These are phyloP conservation scores for Penstemon newberryi DNA, from an alignment of 257 asterid species.

Conservation along the genomic window DNA sequence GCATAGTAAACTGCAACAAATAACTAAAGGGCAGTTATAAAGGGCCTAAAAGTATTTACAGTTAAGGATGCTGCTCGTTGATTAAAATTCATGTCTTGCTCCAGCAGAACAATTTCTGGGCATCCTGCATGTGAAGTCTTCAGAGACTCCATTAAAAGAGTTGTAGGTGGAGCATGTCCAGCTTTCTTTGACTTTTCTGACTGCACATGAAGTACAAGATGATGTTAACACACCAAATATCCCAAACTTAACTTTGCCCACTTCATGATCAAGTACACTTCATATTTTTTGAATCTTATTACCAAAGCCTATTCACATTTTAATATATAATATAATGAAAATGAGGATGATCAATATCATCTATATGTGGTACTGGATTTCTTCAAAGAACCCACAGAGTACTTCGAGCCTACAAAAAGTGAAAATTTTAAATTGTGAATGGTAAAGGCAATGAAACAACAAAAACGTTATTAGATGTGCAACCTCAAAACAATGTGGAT, in stretches of 20 bases:
- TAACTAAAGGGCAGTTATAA: constrained; percentile 8
- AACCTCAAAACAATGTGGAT: constrained; percentile 11
- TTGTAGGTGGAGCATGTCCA: constrained; percentile 68
- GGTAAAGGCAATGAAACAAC: not conserved
- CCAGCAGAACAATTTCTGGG: constrained; percentile 65
- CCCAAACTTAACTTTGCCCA: constrained; percentile 5
- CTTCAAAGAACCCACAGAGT: not conserved
- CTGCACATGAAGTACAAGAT: constrained; percentile 46
- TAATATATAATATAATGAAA: not conserved
- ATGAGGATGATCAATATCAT: constrained; percentile 1
- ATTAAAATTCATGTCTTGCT: constrained; percentile 83
- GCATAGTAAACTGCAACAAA: not conserved
- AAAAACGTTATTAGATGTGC: not conserved
- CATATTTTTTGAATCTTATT: constrained; percentile 5
- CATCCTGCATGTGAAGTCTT: constrained; percentile 42
- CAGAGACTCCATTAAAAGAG: constrained; percentile 57
- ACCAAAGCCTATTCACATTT: constrained; percentile 4
- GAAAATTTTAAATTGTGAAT: not conserved
- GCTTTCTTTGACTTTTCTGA: constrained; percentile 89
- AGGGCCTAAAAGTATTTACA: constrained; percentile 41
- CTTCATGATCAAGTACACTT: constrained; percentile 25
- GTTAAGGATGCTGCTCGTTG: constrained; percentile 68
- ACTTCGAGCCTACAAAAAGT: not conserved
- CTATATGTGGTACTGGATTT: not conserved
- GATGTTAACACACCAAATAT: constrained; percentile 9